Evolutionary conservation across 2,329 filamentous ascomycete species (phyloP).

Genomic region (Penicillium frequentans): DNA sequence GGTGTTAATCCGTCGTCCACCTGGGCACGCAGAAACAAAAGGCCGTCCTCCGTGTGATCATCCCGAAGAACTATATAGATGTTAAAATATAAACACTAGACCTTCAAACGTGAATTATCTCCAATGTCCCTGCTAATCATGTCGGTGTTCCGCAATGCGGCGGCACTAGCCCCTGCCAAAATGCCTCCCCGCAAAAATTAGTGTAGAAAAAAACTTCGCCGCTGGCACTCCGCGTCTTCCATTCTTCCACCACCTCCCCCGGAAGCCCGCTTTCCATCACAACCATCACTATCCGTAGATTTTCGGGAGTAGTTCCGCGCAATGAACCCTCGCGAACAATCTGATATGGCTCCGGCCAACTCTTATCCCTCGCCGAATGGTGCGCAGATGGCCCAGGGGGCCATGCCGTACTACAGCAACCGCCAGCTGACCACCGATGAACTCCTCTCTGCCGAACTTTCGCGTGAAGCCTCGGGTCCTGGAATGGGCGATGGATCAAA

Average conservation of each 20-base stretch:
- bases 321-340: constrained; percentile 45
- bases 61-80: constrained; percentile 28
- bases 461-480: constrained; percentile 46
- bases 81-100: constrained; percentile 4
- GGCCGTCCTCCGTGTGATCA: constrained; percentile 40
- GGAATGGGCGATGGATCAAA: constrained; percentile 42
- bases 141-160: constrained; percentile 35
- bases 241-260: constrained; percentile 27
- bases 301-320: constrained; percentile 12
- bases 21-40: constrained; percentile 42
- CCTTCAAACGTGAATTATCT: constrained; percentile 3
- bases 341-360: constrained; percentile 44
- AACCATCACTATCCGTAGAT: constrained; percentile 15
- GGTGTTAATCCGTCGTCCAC: constrained; percentile 42
- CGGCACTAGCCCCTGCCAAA: constrained; percentile 39
- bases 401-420: constrained; percentile 45
- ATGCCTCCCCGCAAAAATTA: constrained; percentile 36
- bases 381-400: constrained; percentile 45
- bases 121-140: constrained; percentile 22
- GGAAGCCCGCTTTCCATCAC: constrained; percentile 35
- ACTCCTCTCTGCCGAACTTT: constrained; percentile 49
- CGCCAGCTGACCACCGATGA: constrained; percentile 49
- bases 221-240: constrained; percentile 30
- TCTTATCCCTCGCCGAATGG: constrained; percentile 47
- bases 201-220: constrained; percentile 33